phyloP scores from a whole-genome alignment of 2,329 filamentous ascomycete species.

The Monilinia fructigena region DNA sequence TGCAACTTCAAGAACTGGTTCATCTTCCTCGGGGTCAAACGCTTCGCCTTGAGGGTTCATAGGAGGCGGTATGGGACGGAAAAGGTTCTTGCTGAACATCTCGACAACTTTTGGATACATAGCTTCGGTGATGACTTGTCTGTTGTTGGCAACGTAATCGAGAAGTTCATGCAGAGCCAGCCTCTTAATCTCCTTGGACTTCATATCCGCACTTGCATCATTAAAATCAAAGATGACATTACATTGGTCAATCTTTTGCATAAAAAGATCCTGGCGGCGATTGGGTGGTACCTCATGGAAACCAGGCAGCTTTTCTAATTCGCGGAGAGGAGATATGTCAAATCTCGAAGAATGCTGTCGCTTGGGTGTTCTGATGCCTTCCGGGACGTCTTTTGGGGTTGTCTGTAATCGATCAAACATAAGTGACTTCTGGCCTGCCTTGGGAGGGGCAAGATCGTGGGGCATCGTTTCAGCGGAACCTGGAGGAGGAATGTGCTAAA shows the following conservation, averaged over 20 bases:
- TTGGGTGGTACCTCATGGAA: slow-evolving; percentile 98
- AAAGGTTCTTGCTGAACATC: slow-evolving; percentile 99
- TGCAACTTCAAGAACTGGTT: slow-evolving; percentile 94
- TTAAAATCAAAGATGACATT: slow-evolving; percentile 99
- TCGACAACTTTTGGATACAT: slow-evolving; percentile 99
- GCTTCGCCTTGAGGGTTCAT: slow-evolving; percentile 98
- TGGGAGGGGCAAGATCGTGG: slow-evolving; percentile 90
- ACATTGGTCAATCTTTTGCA: slow-evolving; percentile 99
- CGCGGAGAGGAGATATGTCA: slow-evolving; percentile 93
- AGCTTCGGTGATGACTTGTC: slow-evolving; percentile 95
- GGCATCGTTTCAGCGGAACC: slow-evolving; percentile 97
- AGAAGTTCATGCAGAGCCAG: slow-evolving; percentile 92
- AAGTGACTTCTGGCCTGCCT: slow-evolving; percentile 83
- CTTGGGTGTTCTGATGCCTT: slow-evolving; percentile 92
- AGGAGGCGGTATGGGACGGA: slow-evolving; percentile 92
- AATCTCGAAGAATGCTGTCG: slow-evolving; percentile 97
- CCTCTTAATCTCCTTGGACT: slow-evolving; percentile 99
- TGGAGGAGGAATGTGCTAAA: slow-evolving; percentile 83
- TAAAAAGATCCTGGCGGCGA: slow-evolving; percentile 92
- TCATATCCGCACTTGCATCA: slow-evolving; percentile 97
- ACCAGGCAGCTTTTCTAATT: slow-evolving; percentile 93
- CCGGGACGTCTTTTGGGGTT: slow-evolving; percentile 93
- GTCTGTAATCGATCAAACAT: slow-evolving; percentile 88
- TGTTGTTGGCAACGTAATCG: slow-evolving; percentile 97
- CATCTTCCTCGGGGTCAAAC: slow-evolving; percentile 97